Evolutionary conservation across 1,139 yeast species (phyloP).

Genomic region (Taphrina communis): DNA sequence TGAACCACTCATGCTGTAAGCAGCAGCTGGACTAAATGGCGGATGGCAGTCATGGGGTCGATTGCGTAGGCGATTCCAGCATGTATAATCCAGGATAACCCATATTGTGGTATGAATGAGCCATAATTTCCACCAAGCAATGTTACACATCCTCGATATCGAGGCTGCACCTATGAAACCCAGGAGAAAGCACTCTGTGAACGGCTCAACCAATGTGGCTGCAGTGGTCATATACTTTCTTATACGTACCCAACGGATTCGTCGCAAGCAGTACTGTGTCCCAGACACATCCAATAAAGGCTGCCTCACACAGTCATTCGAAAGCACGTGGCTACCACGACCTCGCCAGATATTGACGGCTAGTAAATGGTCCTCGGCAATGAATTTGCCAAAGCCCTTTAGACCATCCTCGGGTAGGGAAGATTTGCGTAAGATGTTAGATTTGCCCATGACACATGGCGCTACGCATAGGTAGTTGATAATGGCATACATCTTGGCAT

Average conservation of each 20-base stretch:
- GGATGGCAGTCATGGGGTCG: constrained; percentile 48
- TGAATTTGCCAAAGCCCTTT: constrained; percentile 74
- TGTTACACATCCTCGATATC: constrained; percentile 51
- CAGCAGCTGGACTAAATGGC: constrained; percentile 49
- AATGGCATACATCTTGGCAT: constrained; percentile 80
- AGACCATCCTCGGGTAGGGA: constrained; percentile 65
- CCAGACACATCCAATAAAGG: constrained; percentile 65
- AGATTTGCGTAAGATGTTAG: constrained; percentile 74
- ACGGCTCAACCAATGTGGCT: constrained; percentile 85
- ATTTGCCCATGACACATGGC: constrained; percentile 93
- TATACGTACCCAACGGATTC: constrained; percentile 88
- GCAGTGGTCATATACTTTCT: constrained; percentile 84
- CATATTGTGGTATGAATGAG: constrained; percentile 71
- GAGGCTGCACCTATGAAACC: constrained; percentile 63
- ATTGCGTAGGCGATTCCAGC: constrained; percentile 52
- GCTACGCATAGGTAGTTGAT: constrained; percentile 78
- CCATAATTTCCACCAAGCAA: constrained; percentile 54
- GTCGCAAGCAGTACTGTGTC: constrained; percentile 66
- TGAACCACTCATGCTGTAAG: constrained; percentile 47
- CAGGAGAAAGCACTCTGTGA: constrained; percentile 75
- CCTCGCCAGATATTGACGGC: constrained; percentile 82
- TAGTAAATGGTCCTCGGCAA: constrained; percentile 93
- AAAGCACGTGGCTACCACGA: constrained; percentile 72
- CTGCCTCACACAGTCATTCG: constrained; percentile 79
- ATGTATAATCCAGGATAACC: constrained; percentile 58